Evolutionary conservation across 2,329 filamentous ascomycete genomes (phyloP).

Genomic region (Claviceps paspali): DNA sequence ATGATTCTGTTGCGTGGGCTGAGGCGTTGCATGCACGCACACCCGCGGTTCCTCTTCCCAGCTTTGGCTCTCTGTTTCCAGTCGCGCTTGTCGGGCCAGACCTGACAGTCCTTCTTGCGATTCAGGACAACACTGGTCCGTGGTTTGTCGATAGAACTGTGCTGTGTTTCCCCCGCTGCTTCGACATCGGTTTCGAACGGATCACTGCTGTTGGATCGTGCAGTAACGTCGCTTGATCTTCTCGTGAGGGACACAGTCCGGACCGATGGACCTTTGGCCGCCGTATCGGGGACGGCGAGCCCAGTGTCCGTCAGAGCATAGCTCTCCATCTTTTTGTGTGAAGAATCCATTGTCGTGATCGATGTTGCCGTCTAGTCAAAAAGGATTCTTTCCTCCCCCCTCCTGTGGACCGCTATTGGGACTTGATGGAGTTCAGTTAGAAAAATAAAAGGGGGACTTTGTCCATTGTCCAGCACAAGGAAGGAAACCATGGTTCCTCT

Average conservation of each 20-base stretch:
- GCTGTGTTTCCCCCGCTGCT: slow-evolving; percentile 32
- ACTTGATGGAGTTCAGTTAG: neutral
- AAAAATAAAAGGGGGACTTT: neutral
- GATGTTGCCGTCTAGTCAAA: neutral
- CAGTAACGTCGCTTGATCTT: slow-evolving; percentile 26
- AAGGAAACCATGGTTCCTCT: too few species aligned
- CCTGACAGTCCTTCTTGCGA: slow-evolving; percentile 32
- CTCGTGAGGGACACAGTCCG: slow-evolving; percentile 5
- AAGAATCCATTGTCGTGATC: slow-evolving; percentile 9
- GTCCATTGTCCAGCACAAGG: too few species aligned
- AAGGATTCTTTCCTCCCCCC: too few species aligned
- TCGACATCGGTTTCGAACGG: slow-evolving; percentile 45
- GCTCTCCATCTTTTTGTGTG: slow-evolving; percentile 12
- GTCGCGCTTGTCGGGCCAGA: slow-evolving; percentile 45
- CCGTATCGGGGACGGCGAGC: slow-evolving; percentile 15
- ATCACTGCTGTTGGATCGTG: slow-evolving; percentile 27
- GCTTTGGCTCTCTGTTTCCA: slow-evolving; percentile 45
- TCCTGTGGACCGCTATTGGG: neutral
- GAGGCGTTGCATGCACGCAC: slow-evolving; percentile 36
- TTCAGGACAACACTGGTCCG: slow-evolving; percentile 13
- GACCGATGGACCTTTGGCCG: slow-evolving; percentile 1
- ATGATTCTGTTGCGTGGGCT: slow-evolving; percentile 39
- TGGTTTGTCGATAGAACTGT: slow-evolving; percentile 19
- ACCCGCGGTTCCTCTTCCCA: slow-evolving; percentile 36
- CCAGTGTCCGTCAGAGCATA: slow-evolving; percentile 8